Base-by-base conservation (phyloP, 2,329 filamentous ascomycete genomes). In the Arthrobotrys sphaeroides region DNA sequence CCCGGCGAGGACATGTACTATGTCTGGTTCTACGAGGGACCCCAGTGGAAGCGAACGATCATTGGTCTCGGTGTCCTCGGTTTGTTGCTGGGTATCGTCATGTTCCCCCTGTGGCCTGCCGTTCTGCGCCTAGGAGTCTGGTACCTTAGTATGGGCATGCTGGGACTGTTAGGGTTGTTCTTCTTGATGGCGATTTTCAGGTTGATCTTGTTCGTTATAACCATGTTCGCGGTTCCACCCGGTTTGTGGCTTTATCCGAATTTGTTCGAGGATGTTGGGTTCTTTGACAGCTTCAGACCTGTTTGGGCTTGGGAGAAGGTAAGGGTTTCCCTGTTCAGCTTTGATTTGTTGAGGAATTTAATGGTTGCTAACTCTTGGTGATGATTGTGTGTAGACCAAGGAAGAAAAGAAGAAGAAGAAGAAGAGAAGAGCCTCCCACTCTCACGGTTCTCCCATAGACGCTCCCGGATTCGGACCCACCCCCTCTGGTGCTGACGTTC, bases 271-370 rank as follows among this genome's bases (percentile, higher is more conserved):
- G 95, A 99, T 82, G 95, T 99, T 26, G 96, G 94, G 5, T 98
- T 99, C 84, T 91, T 99, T 83, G 95, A 99, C 82, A 96, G 92
- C 81, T 99, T 99, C 87, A 90, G 90, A 81, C 95, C 95, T 18
- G 84, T 97, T 4, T 99, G 95, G 94, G 95, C 93, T 74, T 99
- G 95, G 95, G 95, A 99, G 83, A 94, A 97, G 88, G 93, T 96
- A 82, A 83, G 88, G 24, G 28, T 33, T 53, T 9, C 36, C 16
- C 12, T 38, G 3, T 26, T 22, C 16, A 22, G 6, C 26, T 45
- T 38, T 43, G 28, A n/a, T 31, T 28, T 38, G n/a, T n/a, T 26
- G 42, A 49, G 7, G 26, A 22, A 28, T 38, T 12, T 18, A 45
- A 38, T 26, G 2, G 33, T 28, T 18, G 49, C 40, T 40, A 66